Evolutionary conservation across 2,329 filamentous ascomycete species (phyloP), one percentile per base, ranked within the genome.

Genomic region (Lachnellula hyalina): DNA sequence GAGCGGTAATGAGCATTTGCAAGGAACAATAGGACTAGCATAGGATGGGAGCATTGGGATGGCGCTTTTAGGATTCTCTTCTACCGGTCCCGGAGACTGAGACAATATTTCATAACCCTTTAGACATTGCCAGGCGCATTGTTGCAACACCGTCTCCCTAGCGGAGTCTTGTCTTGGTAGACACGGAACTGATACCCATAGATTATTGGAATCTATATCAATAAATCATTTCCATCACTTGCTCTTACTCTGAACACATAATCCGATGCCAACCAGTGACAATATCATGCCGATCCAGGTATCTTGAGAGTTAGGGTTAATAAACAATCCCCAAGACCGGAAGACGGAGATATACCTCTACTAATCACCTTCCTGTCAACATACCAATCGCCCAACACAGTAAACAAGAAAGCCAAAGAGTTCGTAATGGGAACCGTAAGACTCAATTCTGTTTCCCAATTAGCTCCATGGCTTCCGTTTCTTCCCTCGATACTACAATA

Each of bases 361-460:
- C 85, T 89, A 58, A 97, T 96, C 1, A 92, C 87, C 71, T 96
- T 97, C 57, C 84, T 84, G 66, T 96, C 93, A 0, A 93, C 90
- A 77, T 87, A 95, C 91, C 92, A 97, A 65, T 97, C 93, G 0
- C 92, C 93, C 12, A 96, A 67, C 2, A 96, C 92, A 0, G 93
- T 97, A 68, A 96, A 97, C n/a, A 97, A 73, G 64, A 97, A 97
- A 0, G 93, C 93, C 67, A 96, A 75, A 0, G 91, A 96, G 67
- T 97, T 97, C 1, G 93, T 92, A 59, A 97, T 94, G 1, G 93
- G 93, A 0, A 97, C 92, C 2, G 92, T 96, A 59, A 97, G 76
- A 68, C 91, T 96, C 63, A 97, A 70, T 72, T 97, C 93, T 94
- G 63, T 19, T 19, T 7, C 1, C 11, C 7, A 9, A 14, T 44